These are phyloP conservation scores for Umbelopsis sp. DNA, from an alignment of 371 early-diverging fungal species.

Conservation along the genomic window DNA sequence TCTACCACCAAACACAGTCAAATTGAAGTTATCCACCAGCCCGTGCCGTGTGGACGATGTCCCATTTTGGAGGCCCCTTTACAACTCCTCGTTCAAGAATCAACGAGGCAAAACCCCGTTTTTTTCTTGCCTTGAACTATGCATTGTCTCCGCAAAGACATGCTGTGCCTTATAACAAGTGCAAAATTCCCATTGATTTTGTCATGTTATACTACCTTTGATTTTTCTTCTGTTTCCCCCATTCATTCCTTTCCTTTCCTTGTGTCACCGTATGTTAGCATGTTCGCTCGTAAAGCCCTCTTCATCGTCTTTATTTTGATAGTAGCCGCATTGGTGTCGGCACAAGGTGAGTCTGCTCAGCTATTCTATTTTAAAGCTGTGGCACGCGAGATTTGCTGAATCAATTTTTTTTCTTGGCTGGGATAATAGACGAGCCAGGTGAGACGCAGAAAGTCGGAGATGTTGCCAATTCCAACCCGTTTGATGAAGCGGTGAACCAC, in stretches of 20 bases:
- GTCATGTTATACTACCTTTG: too few species aligned
- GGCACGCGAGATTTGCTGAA: not conserved
- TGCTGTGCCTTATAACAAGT: not conserved
- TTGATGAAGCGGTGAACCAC: slow-evolving; percentile 5
- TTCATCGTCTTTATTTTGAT: not conserved
- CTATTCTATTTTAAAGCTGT: not conserved
- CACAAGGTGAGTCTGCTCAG: not conserved
- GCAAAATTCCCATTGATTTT: too few species aligned
- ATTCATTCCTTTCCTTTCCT: not conserved
- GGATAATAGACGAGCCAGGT: not conserved
- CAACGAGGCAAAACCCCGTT: not conserved
- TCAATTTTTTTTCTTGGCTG: not conserved
- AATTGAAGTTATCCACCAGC: too few species aligned
- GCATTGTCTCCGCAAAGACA: not conserved
- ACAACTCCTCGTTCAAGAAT: too few species aligned
- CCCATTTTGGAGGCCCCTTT: too few species aligned
- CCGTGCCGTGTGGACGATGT: too few species aligned
- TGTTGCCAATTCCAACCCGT: slow-evolving; percentile 5
- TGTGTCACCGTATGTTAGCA: not conserved
- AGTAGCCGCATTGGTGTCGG: not conserved
- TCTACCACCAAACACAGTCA: too few species aligned
- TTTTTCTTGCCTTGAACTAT: not conserved
- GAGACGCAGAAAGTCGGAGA: not conserved
- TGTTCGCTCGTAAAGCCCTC: not conserved
- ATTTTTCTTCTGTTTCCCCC: not conserved